Evolutionary conservation across 2,329 filamentous ascomycete genomes (phyloP), one percentile per base, ranked within the genome.

Genomic region (Didymella keratinophila): DNA sequence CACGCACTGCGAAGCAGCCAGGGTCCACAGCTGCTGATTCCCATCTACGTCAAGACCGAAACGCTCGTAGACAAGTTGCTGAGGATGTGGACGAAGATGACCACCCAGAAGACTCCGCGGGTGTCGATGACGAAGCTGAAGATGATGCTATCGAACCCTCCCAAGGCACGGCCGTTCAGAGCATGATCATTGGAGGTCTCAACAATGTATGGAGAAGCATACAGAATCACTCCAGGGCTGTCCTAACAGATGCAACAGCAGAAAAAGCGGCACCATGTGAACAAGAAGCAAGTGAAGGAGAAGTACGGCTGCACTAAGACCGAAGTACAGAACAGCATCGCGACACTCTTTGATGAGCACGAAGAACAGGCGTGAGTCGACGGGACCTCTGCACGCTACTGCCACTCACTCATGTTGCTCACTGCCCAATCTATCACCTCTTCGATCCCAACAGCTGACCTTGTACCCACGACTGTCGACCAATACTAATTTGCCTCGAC

Each of bases 361-460:
- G 67, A 72, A 46, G 53, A 58, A 23, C 48, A 71, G 53, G 54
- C 65, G 75, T 77, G 66, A 70, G 70, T 66, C 41, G 32, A 54
- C 43, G 20, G 21, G 21, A 43, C 48, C 11, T 42, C 18, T 20
- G 16, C 50, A 21, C 18, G n/a, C 20, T n/a, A 7, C n/a, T 10
- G 12, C 14, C 45, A 23, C 25, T 3, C n/a, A 42, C 16, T 10
- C 5, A 14, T n/a, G n/a, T 12, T 4, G 23, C 10, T 23, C 20
- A 27, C 21, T 43, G 23, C 41, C n/a, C 23, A 7, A 18, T n/a
- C 21, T 4, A 6, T 20, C 5, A 20, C 18, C 9, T 41, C 18
- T 12, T 12, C 3, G 18, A 21, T 4, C 2, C 11, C 27, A 43
- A 5, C 41, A 43, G 41, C 16, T n/a, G 14, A 21, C n/a, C 21